Conservation (phyloP, 2,329 filamentous ascomycete genomes). For the Xylariomycetidae sp. region DNA sequence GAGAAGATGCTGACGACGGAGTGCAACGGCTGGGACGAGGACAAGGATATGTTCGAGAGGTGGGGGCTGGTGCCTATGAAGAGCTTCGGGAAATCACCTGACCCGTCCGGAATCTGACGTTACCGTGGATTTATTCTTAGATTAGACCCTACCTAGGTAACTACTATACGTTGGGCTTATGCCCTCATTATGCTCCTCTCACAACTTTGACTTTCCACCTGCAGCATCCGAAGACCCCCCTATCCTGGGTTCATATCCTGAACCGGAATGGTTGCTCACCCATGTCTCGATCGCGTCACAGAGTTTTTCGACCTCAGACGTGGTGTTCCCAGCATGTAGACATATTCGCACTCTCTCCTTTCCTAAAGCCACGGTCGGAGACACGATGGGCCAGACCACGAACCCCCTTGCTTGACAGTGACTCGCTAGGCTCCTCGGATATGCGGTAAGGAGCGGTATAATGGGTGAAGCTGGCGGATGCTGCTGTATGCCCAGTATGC, state of each 20-base stretch:
- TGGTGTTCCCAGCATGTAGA: constrained; percentile 54
- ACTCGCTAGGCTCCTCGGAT: constrained; percentile 48
- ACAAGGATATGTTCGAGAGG: constrained; percentile 74
- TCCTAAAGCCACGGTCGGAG: constrained; percentile 53
- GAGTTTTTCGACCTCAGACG: constrained; percentile 46
- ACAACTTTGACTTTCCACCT: no score
- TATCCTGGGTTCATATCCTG: no score
- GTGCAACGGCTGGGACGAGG: constrained; percentile 87
- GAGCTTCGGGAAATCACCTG: no score
- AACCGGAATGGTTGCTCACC: no score
- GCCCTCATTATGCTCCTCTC: no score
- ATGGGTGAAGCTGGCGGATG: constrained; percentile 47
- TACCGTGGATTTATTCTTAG: no score
- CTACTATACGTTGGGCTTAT: no score
- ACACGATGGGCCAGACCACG: constrained; percentile 53
- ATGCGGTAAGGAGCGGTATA: constrained; percentile 48
- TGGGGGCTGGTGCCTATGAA: constrained; percentile 81
- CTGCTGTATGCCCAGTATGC: constrained; percentile 21
- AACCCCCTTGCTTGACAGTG: constrained; percentile 48
- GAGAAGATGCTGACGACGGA: constrained; percentile 95
- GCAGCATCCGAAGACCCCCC: no score
- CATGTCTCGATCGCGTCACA: constrained; percentile 25
- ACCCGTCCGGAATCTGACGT: no score
- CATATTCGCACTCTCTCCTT: constrained; percentile 55
- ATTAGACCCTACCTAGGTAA: no score